Evolutionary conservation across 2,329 filamentous ascomycete genomes (phyloP), one percentile per base, ranked within the genome.

Genomic region (Fusarium sulawesiense): DNA sequence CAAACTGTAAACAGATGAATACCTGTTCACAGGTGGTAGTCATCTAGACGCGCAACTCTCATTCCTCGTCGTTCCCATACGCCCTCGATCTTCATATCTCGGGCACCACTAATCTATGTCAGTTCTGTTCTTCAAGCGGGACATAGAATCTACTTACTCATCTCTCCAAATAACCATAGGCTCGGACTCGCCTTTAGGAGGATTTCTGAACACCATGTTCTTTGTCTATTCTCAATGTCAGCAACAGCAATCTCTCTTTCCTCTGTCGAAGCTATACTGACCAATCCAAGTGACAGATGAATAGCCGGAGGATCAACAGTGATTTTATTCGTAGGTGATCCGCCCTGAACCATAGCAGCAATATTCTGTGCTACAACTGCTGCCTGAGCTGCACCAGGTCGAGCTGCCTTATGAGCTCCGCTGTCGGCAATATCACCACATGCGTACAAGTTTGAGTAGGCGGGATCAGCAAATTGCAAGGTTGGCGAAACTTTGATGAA

Each of bases 121-220:
- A 59, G 48, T 37, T 13, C 25, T 20, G 1, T 11, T 3, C 2
- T 16, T 5, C 1, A 4, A 6, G 8, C 2, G 1, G 0, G 0
- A 10, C 6, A 1, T 1, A 6, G 10, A 11, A 0, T 34, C 9
- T 0, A 70, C 73, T 65, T 55, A 75, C 73, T 75, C 73, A 1
- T 75, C 73, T 34, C 68, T 75, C 60, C 65, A 68, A 0, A 47
- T 73, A 7, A 75, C 30, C 0, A 32, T 61, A 1, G 73, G 73
- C 16, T 75, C 73, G 4, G 66, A 67, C 34, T 61, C 42, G 1
- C 72, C 73, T 8, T 68, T 66, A 11, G 46, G 48, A 1, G 73
- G 73, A 7, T 75, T 76, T 46, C 73, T 55, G 25, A 75, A 76
- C 16, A 76, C 72, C 40, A 75, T 76, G 2, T 73, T 75, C 56